Evolutionary conservation across 83 land plant species (phyloP), one percentile per base, ranked within the genome.

Genomic region (Diphasiastrum complanatum): DNA sequence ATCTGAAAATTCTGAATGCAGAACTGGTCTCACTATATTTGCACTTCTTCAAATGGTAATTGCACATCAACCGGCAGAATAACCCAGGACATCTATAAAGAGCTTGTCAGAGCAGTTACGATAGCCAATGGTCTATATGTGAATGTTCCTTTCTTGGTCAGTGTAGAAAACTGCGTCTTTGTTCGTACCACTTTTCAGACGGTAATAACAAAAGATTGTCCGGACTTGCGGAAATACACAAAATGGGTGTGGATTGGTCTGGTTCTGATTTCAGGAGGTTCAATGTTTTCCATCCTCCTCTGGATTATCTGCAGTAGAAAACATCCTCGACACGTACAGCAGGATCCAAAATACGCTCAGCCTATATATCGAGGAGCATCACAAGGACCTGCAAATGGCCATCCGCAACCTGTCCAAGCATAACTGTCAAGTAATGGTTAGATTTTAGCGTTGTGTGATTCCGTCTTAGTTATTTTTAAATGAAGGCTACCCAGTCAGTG

Each of bases 1-100:
- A 12, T 63, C n/a, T 35, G 4, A 32, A 5, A 0, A 33, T 63
- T 36, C 11, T n/a, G 33, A 45, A 48, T 70, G 66, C 77, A 86
- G 91, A 79, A 64, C n/a, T 86, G 91, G 88, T 49, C 51, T 26
- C 53, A 60, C 37, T 83, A 78, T 32, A 61, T 73, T 2, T 87
- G 95, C 52, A 70, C 76, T 35, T 66, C 71, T 0, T 36, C 75
- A 8, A 14, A 29, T 22, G 75, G 73, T 2, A 61, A 28, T 5
- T 88, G 95, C 59, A 51, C 51, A 4, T 67, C 77, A 8, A 60
- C 63, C 22, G 95, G 95, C 1, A 73, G 95, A 8, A 8, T 85
- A 29, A 82, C 84, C 2, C 83, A 78, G 1, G 4, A 48, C 30
- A 47, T 79, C 12, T 82, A 82, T 60, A 55, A 55, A 34, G 81